Conservation (phyloP, 2,329 filamentous ascomycete genomes). For the Paecilomyces sp. region DNA sequence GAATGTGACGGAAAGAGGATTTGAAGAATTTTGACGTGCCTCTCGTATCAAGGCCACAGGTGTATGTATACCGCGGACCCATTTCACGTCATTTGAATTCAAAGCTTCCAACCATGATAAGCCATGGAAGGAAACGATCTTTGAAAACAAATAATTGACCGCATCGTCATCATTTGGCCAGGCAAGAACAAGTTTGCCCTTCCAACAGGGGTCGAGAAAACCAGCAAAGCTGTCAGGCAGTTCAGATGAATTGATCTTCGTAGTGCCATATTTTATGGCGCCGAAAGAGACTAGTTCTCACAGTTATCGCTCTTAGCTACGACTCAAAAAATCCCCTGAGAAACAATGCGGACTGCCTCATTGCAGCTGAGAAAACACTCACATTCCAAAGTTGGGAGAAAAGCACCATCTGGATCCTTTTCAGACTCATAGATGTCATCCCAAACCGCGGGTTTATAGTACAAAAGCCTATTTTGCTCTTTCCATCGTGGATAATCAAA, state of each 20-base stretch:
- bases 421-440: constrained; percentile 29
- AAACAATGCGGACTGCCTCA: too few relatives aligned
- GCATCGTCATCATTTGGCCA: constrained; percentile 55
- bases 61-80: constrained; percentile 47
- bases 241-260: constrained; percentile 26
- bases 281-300: constrained; percentile 16
- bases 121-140: constrained; percentile 39
- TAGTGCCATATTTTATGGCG: constrained; percentile 29
- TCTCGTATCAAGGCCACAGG: constrained; percentile 29
- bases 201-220: constrained; percentile 43
- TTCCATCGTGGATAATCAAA: constrained; percentile 47
- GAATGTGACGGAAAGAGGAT: not conserved
- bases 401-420: constrained; percentile 39
- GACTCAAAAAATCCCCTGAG: not conserved
- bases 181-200: constrained; percentile 47
- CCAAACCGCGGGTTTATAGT: constrained; percentile 43
- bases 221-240: constrained; percentile 36
- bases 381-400: constrained; percentile 33
- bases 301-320: not conserved
- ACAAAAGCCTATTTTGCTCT: constrained; percentile 38
- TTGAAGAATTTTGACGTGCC: constrained; percentile 13
- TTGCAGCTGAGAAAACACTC: constrained; percentile 2
- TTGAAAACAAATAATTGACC: constrained; percentile 40
- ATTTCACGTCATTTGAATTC: constrained; percentile 43
- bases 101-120: constrained; percentile 42